phyloP scores from a whole-genome alignment of 331 rosid genomes.

The Telfairia occidentalis region DNA sequence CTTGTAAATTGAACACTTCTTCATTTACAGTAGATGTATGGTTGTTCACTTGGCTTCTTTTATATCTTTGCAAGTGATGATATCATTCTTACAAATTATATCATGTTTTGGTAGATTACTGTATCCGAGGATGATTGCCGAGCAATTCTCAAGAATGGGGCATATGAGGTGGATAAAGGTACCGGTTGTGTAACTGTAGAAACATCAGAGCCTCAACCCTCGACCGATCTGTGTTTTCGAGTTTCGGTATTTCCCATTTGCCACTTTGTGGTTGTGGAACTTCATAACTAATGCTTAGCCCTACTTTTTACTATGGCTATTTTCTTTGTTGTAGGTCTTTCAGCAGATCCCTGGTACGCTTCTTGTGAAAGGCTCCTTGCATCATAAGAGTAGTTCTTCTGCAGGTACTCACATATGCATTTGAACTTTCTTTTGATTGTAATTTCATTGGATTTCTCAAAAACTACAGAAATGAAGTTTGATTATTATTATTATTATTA shows the following conservation, averaged over 20 bases:
- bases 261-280: constrained; percentile 10
- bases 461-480: neutral
- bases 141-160: constrained; percentile 40
- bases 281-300: neutral
- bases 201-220: constrained; percentile 20
- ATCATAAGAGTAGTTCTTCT: constrained; percentile 32
- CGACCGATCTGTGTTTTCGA: constrained; percentile 32
- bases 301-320: neutral
- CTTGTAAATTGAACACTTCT: constrained; percentile 50
- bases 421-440: neutral
- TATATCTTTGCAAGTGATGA: neutral
- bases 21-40: constrained; percentile 67
- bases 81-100: neutral
- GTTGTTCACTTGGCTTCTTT: constrained; percentile 8
- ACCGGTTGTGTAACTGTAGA: constrained; percentile 17
- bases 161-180: constrained; percentile 20
- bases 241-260: constrained; percentile 36
- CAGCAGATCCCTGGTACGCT: constrained; percentile 71
- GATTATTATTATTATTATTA: neutral
- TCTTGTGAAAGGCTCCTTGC: constrained; percentile 65
- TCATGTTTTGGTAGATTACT: constrained; percentile 31
- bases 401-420: constrained; percentile 40
- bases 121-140: constrained; percentile 38
- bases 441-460: neutral
- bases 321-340: constrained; percentile 40